Percentiles rank a stretch among this genome's conserved stretches.
These are phyloP conservation scores for Phaeodactylum tricornutum DNA, from an alignment of 108 stramenopile species.

Conservation along the genomic window DNA sequence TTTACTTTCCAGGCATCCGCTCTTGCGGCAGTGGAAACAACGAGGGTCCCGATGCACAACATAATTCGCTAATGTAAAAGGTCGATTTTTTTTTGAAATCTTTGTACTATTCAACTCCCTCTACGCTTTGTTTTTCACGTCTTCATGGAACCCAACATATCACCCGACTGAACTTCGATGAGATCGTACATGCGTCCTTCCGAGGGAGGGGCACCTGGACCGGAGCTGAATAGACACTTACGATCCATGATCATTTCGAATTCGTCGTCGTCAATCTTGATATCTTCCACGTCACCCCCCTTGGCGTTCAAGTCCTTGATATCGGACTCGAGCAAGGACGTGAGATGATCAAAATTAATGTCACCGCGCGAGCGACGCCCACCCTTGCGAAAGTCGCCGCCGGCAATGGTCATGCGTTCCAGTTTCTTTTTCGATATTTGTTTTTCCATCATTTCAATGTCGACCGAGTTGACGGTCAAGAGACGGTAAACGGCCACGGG, in stretches of 20 bases:
- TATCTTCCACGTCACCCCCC: slow-evolving; percentile 56
- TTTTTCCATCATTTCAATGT: slow-evolving; percentile 98
- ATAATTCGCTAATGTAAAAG: too few relatives aligned
- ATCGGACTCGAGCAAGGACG: slow-evolving; percentile 73
- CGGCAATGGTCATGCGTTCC: slow-evolving; percentile 93
- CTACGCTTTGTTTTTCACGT: neutral
- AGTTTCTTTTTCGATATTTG: slow-evolving; percentile 92
- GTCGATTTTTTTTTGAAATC: neutral
- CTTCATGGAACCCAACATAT: slow-evolving; percentile 47
- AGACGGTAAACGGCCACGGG: slow-evolving; percentile 95
- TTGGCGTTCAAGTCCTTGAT: slow-evolving; percentile 78
- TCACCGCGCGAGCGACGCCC: slow-evolving; percentile 70
- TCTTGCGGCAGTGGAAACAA: slow-evolving; percentile 63
- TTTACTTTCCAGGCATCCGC: slow-evolving; percentile 38
- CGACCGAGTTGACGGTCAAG: slow-evolving; percentile 89
- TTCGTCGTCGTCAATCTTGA: slow-evolving; percentile 80
- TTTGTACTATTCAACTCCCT: neutral
- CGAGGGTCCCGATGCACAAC: too few relatives aligned
- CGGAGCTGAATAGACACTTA: slow-evolving; percentile 60
- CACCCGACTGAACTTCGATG: slow-evolving; percentile 62
- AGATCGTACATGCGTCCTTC: slow-evolving; percentile 91
- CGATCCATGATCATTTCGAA: slow-evolving; percentile 84
- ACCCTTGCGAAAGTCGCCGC: slow-evolving; percentile 91
- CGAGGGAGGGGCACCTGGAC: slow-evolving; percentile 43
- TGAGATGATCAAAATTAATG: slow-evolving; percentile 61